A percentile compares a stretch with the other conserved stretches of the same genome.
phyloP scores from a whole-genome alignment of 345 rosid genomes.

The Nephelium lappaceum region DNA sequence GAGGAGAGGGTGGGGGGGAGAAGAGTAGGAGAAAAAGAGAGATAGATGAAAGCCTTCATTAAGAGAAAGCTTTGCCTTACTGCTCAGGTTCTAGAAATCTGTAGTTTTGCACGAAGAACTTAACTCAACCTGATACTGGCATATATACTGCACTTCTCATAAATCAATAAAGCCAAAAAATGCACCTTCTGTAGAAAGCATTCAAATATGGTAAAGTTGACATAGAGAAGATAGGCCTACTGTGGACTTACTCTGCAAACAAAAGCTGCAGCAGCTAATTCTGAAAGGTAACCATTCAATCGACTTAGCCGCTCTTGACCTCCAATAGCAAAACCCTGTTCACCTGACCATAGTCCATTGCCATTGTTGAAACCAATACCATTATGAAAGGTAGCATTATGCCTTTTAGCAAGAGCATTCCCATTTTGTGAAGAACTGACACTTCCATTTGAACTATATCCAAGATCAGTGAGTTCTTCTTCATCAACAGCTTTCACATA shows the following conservation, averaged over 20 bases:
- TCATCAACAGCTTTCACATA: slow-evolving; percentile 84
- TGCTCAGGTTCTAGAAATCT: not conserved
- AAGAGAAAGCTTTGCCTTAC: not conserved
- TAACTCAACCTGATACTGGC: not conserved
- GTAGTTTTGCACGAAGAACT: not conserved
- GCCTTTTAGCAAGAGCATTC: slow-evolving; percentile 38
- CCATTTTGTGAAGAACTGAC: slow-evolving; percentile 43
- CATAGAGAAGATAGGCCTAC: not conserved
- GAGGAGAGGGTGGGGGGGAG: no score
- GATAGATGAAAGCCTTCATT: not conserved
- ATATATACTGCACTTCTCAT: not conserved
- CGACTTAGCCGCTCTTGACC: slow-evolving; percentile 87
- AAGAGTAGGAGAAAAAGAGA: no score
- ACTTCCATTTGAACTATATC: slow-evolving; percentile 46
- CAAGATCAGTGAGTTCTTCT: slow-evolving; percentile 42
- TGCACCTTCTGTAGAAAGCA: not conserved
- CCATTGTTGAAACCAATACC: slow-evolving; percentile 93
- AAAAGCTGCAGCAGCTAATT: slow-evolving; percentile 93
- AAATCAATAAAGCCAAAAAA: not conserved
- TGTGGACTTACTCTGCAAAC: slow-evolving; percentile 78
- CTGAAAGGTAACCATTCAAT: slow-evolving; percentile 76
- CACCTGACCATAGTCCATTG: slow-evolving; percentile 76
- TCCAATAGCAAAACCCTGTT: slow-evolving; percentile 97
- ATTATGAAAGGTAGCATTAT: slow-evolving; percentile 61
- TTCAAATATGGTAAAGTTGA: not conserved